Evolutionary conservation across 257 asterid genomes (phyloP), one percentile per base, ranked within the genome.

Genomic region (Eucommia ulmoides): DNA sequence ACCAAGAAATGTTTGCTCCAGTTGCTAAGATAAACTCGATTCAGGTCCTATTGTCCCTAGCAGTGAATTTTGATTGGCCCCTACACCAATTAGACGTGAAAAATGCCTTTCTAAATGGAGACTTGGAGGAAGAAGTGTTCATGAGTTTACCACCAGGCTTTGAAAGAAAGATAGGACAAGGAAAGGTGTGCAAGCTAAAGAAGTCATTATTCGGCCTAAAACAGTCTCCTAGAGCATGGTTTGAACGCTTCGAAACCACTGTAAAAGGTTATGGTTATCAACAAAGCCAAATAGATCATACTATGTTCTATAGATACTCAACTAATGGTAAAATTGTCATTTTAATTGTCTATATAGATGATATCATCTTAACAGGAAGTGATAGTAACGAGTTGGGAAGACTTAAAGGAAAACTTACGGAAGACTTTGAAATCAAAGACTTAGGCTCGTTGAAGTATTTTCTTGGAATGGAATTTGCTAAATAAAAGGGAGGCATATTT

Each of bases 381-480:
- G 29, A 59, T 20, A 14, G 15, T 19, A n/a, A 8, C 14, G 45
- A 45, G 17, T 19, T 49, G 3, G 7, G 6, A 8, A 15, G 22
- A 10, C 45, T 51, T 5, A 45, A 55, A 15, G 12, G 5, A 1
- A 3, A 0, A 3, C 21, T 51, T 15, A 22, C 50, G 7, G n/a
- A 20, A 18, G 22, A 63, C 14, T 41, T 56, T 11, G 50, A 55
- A 21, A 44, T 56, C 19, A 50, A 56, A 14, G 52, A 52, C 5
- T n/a, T 54, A 2, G 33, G 61, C 6, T 19, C 3, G 3, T 29
- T 44, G 22, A 23, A 24, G n/a, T 62, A 55, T 22, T 49, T 62
- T 25, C 23, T 62, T 16, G 57, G 49, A 21, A 62, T 49, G 38
- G 25, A 50, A 45, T 23, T 62, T 23, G 58, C 53, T 0, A 8